Percentiles rank a stretch among this genome's conserved stretches.
Evolutionary conservation across 1,284 basidiomycete species (phyloP).

Genomic region (Gymnopus androsaceus): DNA sequence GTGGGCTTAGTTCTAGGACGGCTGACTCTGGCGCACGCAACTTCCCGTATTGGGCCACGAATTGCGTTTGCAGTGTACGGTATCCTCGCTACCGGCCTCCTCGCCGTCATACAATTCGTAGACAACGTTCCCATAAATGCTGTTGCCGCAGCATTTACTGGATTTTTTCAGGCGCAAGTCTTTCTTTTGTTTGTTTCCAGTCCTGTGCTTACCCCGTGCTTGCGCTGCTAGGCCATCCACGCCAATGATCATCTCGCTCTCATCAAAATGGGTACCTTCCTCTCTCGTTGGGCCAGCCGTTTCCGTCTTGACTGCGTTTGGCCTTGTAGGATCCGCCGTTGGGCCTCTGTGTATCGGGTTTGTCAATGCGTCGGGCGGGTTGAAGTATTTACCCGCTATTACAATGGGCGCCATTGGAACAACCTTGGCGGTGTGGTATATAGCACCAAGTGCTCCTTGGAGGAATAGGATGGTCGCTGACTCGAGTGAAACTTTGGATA

Average conservation of each 20-base stretch:
- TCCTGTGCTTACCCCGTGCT: background rate
- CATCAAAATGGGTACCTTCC: background rate
- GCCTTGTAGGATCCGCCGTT: background rate
- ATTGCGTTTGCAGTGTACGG: background rate
- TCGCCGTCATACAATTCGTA: background rate
- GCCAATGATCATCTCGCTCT: conserved; percentile 1
- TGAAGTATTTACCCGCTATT: background rate
- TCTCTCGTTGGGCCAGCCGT: background rate
- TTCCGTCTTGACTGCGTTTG: conserved; percentile 1
- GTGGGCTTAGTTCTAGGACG: background rate
- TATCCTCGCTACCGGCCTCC: background rate
- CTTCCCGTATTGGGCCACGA: background rate
- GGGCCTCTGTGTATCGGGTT: conserved; percentile 2
- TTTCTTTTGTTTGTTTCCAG: background rate
- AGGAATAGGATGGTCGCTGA: background rate
- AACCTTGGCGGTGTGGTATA: background rate
- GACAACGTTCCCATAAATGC: background rate
- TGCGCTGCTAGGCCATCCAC: background rate
- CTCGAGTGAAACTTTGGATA: background rate
- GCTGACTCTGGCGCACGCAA: background rate
- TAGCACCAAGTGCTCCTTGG: conserved; percentile 1
- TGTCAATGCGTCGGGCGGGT: background rate
- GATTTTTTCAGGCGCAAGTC: conserved; percentile 1
- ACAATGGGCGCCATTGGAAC: background rate
- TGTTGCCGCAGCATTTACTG: background rate